phyloP scores from a whole-genome alignment of 371 early-diverging fungal genomes.

The Modicella reniformis region DNA sequence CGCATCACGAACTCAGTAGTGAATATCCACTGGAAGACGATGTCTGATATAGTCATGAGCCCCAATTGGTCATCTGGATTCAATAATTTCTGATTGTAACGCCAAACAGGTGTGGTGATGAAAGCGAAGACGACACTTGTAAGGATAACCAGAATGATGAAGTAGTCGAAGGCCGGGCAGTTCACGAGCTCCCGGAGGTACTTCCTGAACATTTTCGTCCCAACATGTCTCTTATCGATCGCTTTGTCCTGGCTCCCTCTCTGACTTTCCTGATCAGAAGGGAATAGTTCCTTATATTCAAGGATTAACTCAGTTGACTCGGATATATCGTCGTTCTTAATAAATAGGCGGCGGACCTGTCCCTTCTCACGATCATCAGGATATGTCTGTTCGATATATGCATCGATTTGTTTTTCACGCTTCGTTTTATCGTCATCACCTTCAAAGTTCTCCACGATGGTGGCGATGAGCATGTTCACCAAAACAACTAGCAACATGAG shows the following conservation, averaged over 20 bases:
- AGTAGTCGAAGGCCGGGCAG: constrained; percentile 59
- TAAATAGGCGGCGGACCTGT: neutral
- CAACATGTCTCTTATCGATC: constrained; percentile 59
- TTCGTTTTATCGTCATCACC: constrained; percentile 67
- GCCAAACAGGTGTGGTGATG: constrained; percentile 69
- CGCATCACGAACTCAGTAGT: constrained; percentile 70
- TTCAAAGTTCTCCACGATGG: constrained; percentile 77
- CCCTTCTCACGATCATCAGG: neutral
- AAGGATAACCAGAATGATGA: constrained; percentile 61
- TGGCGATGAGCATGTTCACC: constrained; percentile 73
- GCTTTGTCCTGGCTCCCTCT: no score
- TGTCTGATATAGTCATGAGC: constrained; percentile 54
- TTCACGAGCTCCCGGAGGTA: constrained; percentile 52
- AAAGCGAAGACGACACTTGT: constrained; percentile 64
- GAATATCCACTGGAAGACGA: constrained; percentile 66
- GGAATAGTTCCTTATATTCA: no score
- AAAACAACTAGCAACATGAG: constrained; percentile 57
- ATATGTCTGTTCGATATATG: neutral
- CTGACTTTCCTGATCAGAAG: no score
- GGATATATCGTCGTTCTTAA: no score
- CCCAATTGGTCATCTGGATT: constrained; percentile 11
- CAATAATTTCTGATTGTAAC: constrained; percentile 48
- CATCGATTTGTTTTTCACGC: constrained; percentile 60
- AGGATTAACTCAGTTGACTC: no score
- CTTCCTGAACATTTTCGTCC: constrained; percentile 60